Conservation (phyloP, 148 eudicot species). For the Suaeda aralocaspica region DNA sequence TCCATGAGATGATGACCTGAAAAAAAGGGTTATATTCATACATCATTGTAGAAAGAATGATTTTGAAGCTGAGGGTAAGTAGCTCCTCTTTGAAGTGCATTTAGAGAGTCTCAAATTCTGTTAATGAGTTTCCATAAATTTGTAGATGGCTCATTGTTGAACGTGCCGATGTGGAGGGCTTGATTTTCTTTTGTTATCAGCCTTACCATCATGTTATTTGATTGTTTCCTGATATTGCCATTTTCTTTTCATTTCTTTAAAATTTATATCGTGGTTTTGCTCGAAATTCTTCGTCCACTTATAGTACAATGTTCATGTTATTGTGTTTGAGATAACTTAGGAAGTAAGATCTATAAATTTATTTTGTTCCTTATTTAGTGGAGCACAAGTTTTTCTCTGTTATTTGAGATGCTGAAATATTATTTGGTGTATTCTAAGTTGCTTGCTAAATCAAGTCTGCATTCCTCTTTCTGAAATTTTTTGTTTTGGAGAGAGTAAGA, state of each 20-base stretch:
- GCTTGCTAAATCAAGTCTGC: too few relatives aligned
- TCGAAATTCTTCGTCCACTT: background rate
- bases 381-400: background rate
- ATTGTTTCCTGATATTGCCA: background rate
- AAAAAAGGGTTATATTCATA: background rate
- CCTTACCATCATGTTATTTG: background rate
- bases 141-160: constrained; percentile 2
- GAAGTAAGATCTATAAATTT: background rate
- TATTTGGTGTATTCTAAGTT: too few relatives aligned
- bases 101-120: background rate
- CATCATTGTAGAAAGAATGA: constrained; percentile 4
- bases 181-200: background rate
- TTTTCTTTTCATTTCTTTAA: background rate
- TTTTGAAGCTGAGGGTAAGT: constrained; percentile 2
- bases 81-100: background rate
- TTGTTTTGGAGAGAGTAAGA: background rate
- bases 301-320: background rate
- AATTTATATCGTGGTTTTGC: background rate
- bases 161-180: background rate
- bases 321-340: background rate
- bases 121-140: constrained; percentile 6
- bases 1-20: background rate
- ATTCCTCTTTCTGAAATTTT: too few relatives aligned
- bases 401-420: background rate
- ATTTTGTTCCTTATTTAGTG: background rate